Conservation (phyloP, 371 early-diverging fungal species). For the Coemansia sp. region DNA sequence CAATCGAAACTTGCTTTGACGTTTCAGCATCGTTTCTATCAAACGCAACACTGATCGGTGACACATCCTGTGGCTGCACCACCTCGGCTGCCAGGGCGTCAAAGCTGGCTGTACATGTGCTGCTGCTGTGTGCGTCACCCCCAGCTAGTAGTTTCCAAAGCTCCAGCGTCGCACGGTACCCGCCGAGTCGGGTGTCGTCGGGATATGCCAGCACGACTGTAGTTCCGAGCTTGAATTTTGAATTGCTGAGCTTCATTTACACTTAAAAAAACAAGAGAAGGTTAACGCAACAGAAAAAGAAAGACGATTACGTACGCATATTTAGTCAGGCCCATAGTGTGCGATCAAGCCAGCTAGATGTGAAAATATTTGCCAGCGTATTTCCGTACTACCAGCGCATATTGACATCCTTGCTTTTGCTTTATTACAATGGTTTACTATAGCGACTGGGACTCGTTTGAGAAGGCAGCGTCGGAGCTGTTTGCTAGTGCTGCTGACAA, state of each 20-base stretch:
- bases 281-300: background rate
- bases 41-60: background rate
- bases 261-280: background rate
- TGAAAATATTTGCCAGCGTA: background rate
- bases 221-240: slow-evolving; percentile 19
- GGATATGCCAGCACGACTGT: slow-evolving; percentile 43
- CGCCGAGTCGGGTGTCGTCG: slow-evolving; percentile 38
- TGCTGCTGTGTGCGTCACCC: background rate
- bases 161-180: slow-evolving; percentile 38
- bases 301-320: background rate
- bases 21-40: background rate
- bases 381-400: background rate
- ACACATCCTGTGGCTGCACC: background rate
- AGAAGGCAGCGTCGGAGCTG: slow-evolving; percentile 22
- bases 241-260: slow-evolving; percentile 22
- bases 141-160: slow-evolving; percentile 17
- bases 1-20: background rate
- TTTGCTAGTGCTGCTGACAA: slow-evolving; percentile 27
- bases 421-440: slow-evolving; percentile 26
- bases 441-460: slow-evolving; percentile 36
- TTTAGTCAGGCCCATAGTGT: slow-evolving; percentile 3
- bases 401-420: background rate
- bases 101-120: background rate
- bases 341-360: background rate
- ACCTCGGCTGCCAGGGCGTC: background rate